A percentile compares a stretch with the other conserved stretches of the same genome.
Evolutionary conservation across 108 stramenopile genomes (phyloP).

Genomic region (Mediolabrus comicus): DNA sequence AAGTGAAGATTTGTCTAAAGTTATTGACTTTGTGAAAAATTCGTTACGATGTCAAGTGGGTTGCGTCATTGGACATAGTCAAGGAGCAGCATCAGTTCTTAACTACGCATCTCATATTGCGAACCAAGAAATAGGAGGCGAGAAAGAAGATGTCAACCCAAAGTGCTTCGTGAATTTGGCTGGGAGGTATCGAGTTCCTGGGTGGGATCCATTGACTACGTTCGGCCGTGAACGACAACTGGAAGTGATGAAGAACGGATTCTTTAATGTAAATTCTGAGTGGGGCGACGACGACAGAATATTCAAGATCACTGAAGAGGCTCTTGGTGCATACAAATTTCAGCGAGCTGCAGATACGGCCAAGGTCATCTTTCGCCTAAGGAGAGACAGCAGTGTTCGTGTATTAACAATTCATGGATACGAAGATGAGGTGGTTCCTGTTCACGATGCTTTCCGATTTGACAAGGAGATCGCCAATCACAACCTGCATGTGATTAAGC

Average conservation of each 20-base stretch:
- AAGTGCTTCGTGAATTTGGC: constrained; percentile 39
- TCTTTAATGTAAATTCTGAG: constrained; percentile 2
- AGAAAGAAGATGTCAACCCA: neutral
- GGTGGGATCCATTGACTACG: neutral
- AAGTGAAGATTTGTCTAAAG: constrained; percentile 17
- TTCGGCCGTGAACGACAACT: constrained; percentile 7
- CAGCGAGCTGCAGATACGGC: neutral
- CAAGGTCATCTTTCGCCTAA: neutral
- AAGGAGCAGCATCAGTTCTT: constrained; percentile 29
- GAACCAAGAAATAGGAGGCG: constrained; percentile 9
- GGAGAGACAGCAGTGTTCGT: neutral
- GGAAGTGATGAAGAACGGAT: constrained; percentile 13
- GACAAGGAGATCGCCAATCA: constrained; percentile 25
- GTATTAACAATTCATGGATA: constrained; percentile 40
- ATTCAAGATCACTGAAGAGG: constrained; percentile 23
- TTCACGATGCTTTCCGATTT: constrained; percentile 30
- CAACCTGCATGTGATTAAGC: constrained; percentile 22
- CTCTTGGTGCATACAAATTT: constrained; percentile 2
- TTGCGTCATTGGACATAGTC: constrained; percentile 41
- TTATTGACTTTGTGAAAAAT: constrained; percentile 27
- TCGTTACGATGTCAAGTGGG: constrained; percentile 23
- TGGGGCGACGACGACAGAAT: neutral
- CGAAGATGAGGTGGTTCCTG: constrained; percentile 11
- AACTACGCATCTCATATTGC: constrained; percentile 12
- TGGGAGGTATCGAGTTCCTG: constrained; percentile 16